phyloP scores from a whole-genome alignment of 805 yeast species.

The Sugiyamaella valdiviana region DNA sequence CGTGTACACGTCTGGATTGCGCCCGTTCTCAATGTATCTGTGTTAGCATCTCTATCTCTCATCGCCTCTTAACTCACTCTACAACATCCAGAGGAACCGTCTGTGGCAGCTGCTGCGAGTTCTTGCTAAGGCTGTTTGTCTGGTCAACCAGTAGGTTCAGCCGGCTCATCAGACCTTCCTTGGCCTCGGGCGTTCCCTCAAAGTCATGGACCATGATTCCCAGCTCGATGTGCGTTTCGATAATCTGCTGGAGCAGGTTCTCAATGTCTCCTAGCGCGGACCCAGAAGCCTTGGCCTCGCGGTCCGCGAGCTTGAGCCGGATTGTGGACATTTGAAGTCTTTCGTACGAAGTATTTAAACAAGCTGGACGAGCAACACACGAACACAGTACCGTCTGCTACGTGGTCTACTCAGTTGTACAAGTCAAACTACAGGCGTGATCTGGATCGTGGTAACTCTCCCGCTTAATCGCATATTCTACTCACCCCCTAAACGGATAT shows the following conservation, averaged over 20 bases:
- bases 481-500: no score
- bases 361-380: no score
- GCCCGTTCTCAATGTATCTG: slow-evolving; percentile 82
- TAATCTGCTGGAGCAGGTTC: slow-evolving; percentile 44
- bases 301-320: neutral
- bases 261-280: slow-evolving; percentile 12
- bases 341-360: no score
- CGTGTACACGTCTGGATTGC: slow-evolving; percentile 95
- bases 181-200: slow-evolving; percentile 80
- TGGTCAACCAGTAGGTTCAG: slow-evolving; percentile 19
- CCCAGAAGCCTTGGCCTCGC: neutral
- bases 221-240: slow-evolving; percentile 79
- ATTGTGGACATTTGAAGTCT: neutral
- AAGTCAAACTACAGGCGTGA: no score
- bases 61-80: slow-evolving; percentile 7
- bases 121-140: slow-evolving; percentile 11
- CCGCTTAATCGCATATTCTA: no score
- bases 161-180: slow-evolving; percentile 44
- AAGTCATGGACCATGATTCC: slow-evolving; percentile 92
- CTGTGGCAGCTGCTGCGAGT: slow-evolving; percentile 13
- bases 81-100: slow-evolving; percentile 22
- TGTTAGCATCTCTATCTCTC: neutral
- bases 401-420: no score
- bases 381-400: no score
- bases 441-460: no score